Evolutionary conservation across 257 asterid species (phyloP), one percentile per base, ranked within the genome.

Genomic region (Ajuga chamaepitys): DNA sequence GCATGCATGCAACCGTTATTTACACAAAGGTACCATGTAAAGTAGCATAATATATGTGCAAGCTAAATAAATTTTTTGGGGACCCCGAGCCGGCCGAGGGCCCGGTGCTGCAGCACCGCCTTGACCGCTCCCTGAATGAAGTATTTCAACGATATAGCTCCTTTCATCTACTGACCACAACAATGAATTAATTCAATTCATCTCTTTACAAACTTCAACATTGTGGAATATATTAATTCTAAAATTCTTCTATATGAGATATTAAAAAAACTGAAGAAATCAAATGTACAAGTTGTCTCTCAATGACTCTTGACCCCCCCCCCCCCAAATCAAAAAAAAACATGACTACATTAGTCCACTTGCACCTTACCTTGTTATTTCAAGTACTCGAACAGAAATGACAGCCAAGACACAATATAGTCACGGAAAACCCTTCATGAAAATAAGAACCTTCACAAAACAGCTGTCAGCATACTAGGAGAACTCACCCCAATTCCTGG

Each of bases 401-500:
- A n/a, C n/a, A n/a, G n/a, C n/a, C n/a, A n/a, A n/a, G n/a, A n/a
- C n/a, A n/a, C n/a, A n/a, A n/a, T n/a, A 14, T 55, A 26, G 13
- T 58, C 64, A 17, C 48, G 37, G 41, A 20, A 64, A 52, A 41
- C 46, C 42, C 26, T 32, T 42, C 13, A 28, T 9, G 30, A 8
- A 10, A 13, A 22, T 22, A 58, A 58, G 42, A 7, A 63, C 24
- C 5, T 16, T 22, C 30, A 45, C 2, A 58, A 64, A 51, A 56
- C 34, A 5, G 26, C 16, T 2, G 3, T 9, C 5, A 1, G 14
- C 40, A 16, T 4, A 14, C 2, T 28, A 9, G 26, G 16, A 66
- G 58, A 38, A 10, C 75, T 72, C 77, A 89, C 99, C 97, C 99
- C 73, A 94, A 59, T 56, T 93, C 94, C 70, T 82, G 95, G 17